phyloP scores from a whole-genome alignment of 2,329 filamentous ascomycete species.

The Hirsutella rhossiliensis region DNA sequence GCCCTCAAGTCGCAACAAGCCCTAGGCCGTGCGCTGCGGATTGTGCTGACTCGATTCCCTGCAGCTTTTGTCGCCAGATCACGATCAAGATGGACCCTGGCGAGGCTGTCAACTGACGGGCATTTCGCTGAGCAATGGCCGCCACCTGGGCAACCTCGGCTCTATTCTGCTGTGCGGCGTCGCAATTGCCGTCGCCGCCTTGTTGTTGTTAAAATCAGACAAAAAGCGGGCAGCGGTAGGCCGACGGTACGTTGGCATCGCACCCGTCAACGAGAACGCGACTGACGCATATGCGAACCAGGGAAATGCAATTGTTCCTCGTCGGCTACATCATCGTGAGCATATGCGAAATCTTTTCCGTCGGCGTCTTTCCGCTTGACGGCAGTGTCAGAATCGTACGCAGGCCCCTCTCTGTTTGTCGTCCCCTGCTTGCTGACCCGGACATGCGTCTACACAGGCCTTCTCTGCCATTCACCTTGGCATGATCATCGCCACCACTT shows the following conservation, averaged over 20 bases:
- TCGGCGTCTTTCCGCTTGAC: conserved; percentile 75
- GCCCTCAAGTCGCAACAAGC: neutral
- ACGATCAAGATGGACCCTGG: conserved; percentile 48
- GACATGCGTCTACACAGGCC: conserved; percentile 34
- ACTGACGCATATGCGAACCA: conserved; percentile 21
- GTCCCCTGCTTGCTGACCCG: conserved; percentile 7
- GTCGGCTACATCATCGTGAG: conserved; percentile 74
- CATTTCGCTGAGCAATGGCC: conserved; percentile 54
- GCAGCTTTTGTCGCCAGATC: conserved; percentile 35
- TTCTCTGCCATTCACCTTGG: conserved; percentile 89
- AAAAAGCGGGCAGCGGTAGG: conserved; percentile 89
- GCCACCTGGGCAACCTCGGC: conserved; percentile 75
- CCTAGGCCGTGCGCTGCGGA: conserved; percentile 5
- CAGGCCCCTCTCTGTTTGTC: conserved; percentile 6
- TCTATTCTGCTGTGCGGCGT: conserved; percentile 74
- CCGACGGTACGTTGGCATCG: conserved; percentile 48
- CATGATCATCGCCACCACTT: conserved; percentile 75
- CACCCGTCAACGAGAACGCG: neutral
- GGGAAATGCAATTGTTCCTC: conserved; percentile 95
- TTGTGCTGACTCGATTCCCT: conserved; percentile 4
- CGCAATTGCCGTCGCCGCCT: conserved; percentile 55
- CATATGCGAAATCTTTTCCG: conserved; percentile 93
- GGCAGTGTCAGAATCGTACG: conserved; percentile 59
- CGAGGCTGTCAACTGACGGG: conserved; percentile 65
- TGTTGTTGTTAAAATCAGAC: conserved; percentile 70